Percentiles rank a stretch among this genome's conserved stretches.
Conservation (phyloP, 169 alveolate genomes). For the Babesia ovis region DNA sequence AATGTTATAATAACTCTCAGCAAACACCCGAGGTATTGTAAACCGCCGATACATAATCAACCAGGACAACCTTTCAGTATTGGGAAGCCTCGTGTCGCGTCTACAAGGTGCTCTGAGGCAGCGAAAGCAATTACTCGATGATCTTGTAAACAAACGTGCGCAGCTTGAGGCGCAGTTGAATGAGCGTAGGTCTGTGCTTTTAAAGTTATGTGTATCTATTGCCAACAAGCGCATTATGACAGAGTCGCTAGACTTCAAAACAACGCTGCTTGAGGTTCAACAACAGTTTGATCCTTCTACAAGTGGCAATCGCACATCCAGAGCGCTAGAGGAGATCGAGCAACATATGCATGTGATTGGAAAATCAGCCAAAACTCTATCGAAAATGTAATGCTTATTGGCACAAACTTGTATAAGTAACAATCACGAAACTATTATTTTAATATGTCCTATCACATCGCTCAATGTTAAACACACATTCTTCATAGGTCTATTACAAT, state of each 20-base stretch:
- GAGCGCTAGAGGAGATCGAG: constrained; percentile 17
- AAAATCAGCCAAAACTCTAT: constrained; percentile 6
- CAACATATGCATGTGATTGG: constrained; percentile 23
- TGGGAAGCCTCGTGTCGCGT: constrained; percentile 14
- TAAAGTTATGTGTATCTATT: constrained; percentile 3
- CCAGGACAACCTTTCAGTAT: constrained; percentile 10
- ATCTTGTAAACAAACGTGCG: background rate
- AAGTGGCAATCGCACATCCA: background rate
- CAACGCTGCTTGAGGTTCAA: constrained; percentile 1
- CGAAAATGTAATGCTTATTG: constrained; percentile 7
- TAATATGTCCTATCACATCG: too few species aligned
- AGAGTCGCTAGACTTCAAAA: constrained; percentile 25
- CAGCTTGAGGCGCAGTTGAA: constrained; percentile 3
- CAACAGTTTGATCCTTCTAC: constrained; percentile 10
- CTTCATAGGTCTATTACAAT: too few species aligned
- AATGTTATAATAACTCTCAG: background rate
- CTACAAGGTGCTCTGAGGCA: constrained; percentile 10
- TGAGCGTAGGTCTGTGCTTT: constrained; percentile 7
- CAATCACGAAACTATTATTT: too few species aligned
- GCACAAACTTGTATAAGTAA: too few species aligned
- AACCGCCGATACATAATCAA: constrained; percentile 19
- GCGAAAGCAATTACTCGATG: constrained; percentile 9
- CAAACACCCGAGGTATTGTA: background rate
- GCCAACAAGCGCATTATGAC: constrained; percentile 10
- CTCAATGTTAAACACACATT: too few species aligned